phyloP scores from a whole-genome alignment of 1,139 yeast species.

The Kurtzmaniella quercitrusa region DNA sequence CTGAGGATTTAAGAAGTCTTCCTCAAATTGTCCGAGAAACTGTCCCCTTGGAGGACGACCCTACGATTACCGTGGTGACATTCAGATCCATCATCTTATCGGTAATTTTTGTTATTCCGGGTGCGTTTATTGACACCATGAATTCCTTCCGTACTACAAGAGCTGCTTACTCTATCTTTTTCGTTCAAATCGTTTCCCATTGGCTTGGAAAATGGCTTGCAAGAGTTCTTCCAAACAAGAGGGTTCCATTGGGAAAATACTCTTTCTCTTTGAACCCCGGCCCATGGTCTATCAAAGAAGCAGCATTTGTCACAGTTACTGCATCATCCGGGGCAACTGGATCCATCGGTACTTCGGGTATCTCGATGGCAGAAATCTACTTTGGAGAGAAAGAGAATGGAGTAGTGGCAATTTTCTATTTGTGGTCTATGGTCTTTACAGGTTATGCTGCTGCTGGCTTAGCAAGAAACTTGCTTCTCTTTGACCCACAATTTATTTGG shows the following conservation, averaged over 20 bases:
- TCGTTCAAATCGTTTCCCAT: conserved; percentile 42
- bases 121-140: conserved; percentile 46
- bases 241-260: conserved; percentile 14
- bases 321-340: conserved; percentile 47
- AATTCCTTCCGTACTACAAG: conserved; percentile 45
- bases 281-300: conserved; percentile 45
- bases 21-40: conserved; percentile 31
- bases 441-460: conserved; percentile 47
- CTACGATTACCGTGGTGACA: conserved; percentile 33
- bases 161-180: conserved; percentile 42
- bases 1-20: conserved; percentile 17
- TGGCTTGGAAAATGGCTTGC: conserved; percentile 43
- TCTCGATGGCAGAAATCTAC: conserved; percentile 38
- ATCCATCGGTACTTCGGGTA: conserved; percentile 37
- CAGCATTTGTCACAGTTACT: conserved; percentile 40
- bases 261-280: conserved; percentile 36
- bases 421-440: conserved; percentile 45
- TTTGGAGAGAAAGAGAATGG: conserved; percentile 29
- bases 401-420: conserved; percentile 30
- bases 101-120: conserved; percentile 38
- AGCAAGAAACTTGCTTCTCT: conserved; percentile 34
- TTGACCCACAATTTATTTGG: conserved; percentile 42
- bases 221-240: conserved; percentile 22
- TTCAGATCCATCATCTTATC: conserved; percentile 38
- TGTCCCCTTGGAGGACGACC: conserved; percentile 33